Base-by-base conservation (phyloP, 2,329 filamentous ascomycete genomes). In the Pseudogymnoascus sp. region DNA sequence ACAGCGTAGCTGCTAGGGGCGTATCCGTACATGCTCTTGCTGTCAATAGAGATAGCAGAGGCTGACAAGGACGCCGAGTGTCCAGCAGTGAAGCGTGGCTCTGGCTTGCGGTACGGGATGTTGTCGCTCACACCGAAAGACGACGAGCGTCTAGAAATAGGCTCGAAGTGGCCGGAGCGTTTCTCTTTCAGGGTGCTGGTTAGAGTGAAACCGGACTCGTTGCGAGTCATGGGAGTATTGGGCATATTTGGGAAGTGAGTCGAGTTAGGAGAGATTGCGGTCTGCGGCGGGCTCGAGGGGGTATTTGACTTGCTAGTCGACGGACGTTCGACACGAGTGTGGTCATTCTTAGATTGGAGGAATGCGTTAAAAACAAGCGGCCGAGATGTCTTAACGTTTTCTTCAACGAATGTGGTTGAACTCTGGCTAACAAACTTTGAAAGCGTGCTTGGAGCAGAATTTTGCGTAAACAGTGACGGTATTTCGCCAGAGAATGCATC, bases 401-500 rank as follows among this genome's bases (percentile, higher is more conserved):
- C 74, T 59, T 90, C 86, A 15, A 87, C 91, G 74, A 97, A 99
- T 2, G 89, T 88, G 2, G 90, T 87, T 7, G 94, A 97, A 72
- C 91, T 97, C 67, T 97, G 86, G 59, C 89, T 87, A 60, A 94
- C 92, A 78, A 92, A 92, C 70, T 91, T 94, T 48, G 90, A 86
- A 59, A 99, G 80, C 0, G 87, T 89, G 60, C 89, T 90, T 7
- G 85, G 81, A 5, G 84, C 78, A 1, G 92, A 82, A 66, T 82
- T 84, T 17, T 90, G 81, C 41, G 86, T 88, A 75, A 96, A 97
- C 2, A 96, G 80, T 1, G 88, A 82, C 33, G 88, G 82, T 66
- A 91, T 92, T 74, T 99, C 94, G 0, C 90, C 92, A 17, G 91
- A 89, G 72, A 96, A 97, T 2, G 90, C 84, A 73, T 97, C 91